Evolutionary conservation across 352 stramenopile species (phyloP).

Genomic region (Hyaloperonospora brassicae): DNA sequence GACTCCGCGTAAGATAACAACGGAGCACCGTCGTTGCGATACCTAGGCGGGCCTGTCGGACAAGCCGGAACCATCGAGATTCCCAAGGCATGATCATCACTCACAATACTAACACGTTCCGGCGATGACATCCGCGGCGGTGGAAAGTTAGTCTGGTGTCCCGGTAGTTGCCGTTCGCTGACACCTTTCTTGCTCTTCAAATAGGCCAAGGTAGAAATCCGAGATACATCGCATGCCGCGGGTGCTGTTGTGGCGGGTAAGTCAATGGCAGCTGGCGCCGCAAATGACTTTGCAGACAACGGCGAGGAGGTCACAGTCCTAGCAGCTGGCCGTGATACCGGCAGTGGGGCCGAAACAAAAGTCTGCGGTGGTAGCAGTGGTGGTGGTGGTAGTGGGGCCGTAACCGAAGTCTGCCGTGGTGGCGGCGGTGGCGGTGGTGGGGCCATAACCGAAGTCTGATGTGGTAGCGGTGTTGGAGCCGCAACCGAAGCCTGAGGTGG

Average conservation of each 20-base stretch:
- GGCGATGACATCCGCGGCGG: constrained; percentile 15
- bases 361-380: constrained; percentile 6
- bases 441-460: neutral
- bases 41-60: constrained; percentile 4
- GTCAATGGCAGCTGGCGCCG: neutral
- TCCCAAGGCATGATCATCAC: constrained; percentile 5
- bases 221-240: constrained; percentile 21
- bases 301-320: constrained; percentile 8
- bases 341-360: neutral
- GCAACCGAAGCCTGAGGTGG: constrained; percentile 1
- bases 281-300: constrained; percentile 3
- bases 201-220: constrained; percentile 17
- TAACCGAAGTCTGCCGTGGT: neutral
- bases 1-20: constrained; percentile 15
- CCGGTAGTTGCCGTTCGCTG: constrained; percentile 2
- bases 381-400: neutral
- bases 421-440: neutral
- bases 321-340: constrained; percentile 1
- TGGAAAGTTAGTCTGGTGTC: constrained; percentile 1
- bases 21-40: constrained; percentile 19
- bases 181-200: constrained; percentile 13
- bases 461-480: neutral
- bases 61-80: neutral
- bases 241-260: constrained; percentile 1
- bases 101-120: constrained; percentile 13